phyloP scores from a whole-genome alignment of 192 early-diverging fungal genomes.

The Coemansia nantahalensis region DNA sequence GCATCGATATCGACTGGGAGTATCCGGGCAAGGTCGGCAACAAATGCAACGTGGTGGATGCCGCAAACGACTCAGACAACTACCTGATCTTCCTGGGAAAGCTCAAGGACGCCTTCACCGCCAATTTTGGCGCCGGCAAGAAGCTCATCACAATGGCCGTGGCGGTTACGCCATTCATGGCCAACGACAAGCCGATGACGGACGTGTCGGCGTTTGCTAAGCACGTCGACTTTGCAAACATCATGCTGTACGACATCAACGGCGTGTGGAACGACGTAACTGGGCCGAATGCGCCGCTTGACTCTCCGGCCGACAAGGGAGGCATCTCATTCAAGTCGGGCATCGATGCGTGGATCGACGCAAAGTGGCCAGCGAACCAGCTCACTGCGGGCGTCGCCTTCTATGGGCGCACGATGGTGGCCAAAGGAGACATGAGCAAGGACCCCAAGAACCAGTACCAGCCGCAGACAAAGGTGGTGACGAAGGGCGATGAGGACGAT shows the following conservation, averaged over 20 bases:
- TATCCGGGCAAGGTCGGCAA: constrained; percentile 52
- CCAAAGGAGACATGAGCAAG: constrained; percentile 54
- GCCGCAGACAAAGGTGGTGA: constrained; percentile 27
- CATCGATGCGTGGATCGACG: constrained; percentile 54
- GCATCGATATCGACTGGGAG: constrained; percentile 68
- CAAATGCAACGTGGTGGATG: constrained; percentile 41
- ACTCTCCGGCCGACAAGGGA: constrained; percentile 38
- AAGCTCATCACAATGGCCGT: constrained; percentile 68
- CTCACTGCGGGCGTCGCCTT: constrained; percentile 60
- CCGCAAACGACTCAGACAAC: constrained; percentile 60
- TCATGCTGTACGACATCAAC: constrained; percentile 69
- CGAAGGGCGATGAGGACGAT: constrained; percentile 56
- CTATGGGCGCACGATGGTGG: constrained; percentile 58
- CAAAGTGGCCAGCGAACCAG: constrained; percentile 61
- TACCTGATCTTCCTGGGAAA: constrained; percentile 59
- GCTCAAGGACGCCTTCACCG: constrained; percentile 30
- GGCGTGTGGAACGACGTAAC: constrained; percentile 57
- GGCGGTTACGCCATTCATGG: constrained; percentile 60
- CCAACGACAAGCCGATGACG: constrained; percentile 36
- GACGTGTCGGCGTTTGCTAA: constrained; percentile 61
- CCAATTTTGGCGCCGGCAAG: constrained; percentile 17
- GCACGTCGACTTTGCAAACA: constrained; percentile 62
- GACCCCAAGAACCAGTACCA: constrained; percentile 51
- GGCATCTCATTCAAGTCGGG: constrained; percentile 52
- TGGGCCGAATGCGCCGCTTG: constrained; percentile 62